Evolutionary conservation across 768 basidiomycete genomes (phyloP), one percentile per base, ranked within the genome.

Genomic region (Lactifluus subvellereus): DNA sequence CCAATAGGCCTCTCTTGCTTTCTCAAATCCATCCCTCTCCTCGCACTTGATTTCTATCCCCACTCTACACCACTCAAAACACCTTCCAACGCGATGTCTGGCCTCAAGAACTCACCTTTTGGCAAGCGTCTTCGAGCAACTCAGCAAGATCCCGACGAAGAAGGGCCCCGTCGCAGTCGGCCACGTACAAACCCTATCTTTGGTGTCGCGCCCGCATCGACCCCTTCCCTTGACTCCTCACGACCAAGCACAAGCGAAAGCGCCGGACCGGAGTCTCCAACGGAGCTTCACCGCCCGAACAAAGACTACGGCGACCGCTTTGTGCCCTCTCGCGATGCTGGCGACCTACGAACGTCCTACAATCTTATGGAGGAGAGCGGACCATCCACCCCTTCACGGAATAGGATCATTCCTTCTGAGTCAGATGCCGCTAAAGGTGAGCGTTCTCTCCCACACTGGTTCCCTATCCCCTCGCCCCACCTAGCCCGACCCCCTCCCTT

Each of bases 91-190:
- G 43, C 61, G 62, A 89, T 89, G 88, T 85, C 88, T 61, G 83
- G 83, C 59, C 81, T 91, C 75, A 89, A 88, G 78, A 90, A 91
- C 75, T 90, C 89, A 70, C 87, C 87, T 1, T 91, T 89, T 74
- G 89, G 88, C 48, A 91, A 91, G 71, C 84, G 89, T 13, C 79
- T 91, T n/a, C 84, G 89, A 48, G 86, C 86, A 14, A 80, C 85
- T 4, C 84, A 87, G 64, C 79, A 81, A 68, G 85, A 88, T 38
- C 72, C 73, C 22, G 86, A 87, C 62, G 83, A 85, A 56, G 79
- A 79, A 47, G 73, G 78, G 3, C 82, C 81, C 0, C 72, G 82
- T 58, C 76, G 82, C 67, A 81, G 74, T 67, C 77, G 83, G 45
- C 79, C 78, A 45, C 77, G 83, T 53, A 76, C 80, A 42, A 80